Percentiles rank a stretch among this genome's conserved stretches.
Conservation (phyloP, 2,329 filamentous ascomycete species). For the Escovopsis sp. region DNA sequence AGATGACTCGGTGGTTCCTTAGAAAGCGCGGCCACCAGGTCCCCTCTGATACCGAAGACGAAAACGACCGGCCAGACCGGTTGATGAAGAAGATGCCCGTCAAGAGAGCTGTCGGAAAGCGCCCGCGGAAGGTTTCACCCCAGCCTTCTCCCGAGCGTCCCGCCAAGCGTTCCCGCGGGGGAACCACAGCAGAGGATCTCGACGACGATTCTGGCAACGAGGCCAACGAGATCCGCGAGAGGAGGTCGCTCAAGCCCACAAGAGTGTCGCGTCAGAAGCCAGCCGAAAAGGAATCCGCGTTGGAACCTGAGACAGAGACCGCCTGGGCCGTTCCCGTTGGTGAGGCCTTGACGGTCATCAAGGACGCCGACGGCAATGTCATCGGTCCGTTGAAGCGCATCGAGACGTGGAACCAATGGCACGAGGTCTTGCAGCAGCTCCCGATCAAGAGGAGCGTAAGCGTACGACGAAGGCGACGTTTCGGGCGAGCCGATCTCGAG, state of each 20-base stretch:
- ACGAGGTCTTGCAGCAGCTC: constrained; percentile 21
- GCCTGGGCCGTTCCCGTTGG: constrained; percentile 1
- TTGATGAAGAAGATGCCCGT: too few relatives aligned
- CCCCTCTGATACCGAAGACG: constrained; percentile 6
- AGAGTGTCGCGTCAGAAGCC: constrained; percentile 1
- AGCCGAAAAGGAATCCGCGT: neutral
- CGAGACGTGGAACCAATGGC: constrained; percentile 25
- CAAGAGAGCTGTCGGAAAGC: too few relatives aligned
- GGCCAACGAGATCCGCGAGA: constrained; percentile 6
- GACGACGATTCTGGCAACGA: constrained; percentile 4
- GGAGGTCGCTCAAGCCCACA: constrained; percentile 9
- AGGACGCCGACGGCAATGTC: constrained; percentile 22
- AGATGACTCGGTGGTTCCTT: constrained; percentile 21
- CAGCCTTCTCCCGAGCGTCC: too few relatives aligned
- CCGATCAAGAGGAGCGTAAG: constrained; percentile 25
- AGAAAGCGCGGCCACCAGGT: constrained; percentile 15
- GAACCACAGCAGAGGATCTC: neutral
- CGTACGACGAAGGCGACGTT: constrained; percentile 27
- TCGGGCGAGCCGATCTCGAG: constrained; percentile 23
- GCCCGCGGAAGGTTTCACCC: too few relatives aligned
- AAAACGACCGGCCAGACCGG: neutral
- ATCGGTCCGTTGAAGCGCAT: constrained; percentile 24
- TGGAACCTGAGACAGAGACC: neutral
- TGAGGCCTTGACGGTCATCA: constrained; percentile 19
- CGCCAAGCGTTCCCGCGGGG: too few relatives aligned